A percentile compares a stretch with the other conserved stretches of the same genome.
These are phyloP conservation scores for Neonothopanus nambi DNA, from an alignment of 1,284 basidiomycete species.

Conservation along the genomic window DNA sequence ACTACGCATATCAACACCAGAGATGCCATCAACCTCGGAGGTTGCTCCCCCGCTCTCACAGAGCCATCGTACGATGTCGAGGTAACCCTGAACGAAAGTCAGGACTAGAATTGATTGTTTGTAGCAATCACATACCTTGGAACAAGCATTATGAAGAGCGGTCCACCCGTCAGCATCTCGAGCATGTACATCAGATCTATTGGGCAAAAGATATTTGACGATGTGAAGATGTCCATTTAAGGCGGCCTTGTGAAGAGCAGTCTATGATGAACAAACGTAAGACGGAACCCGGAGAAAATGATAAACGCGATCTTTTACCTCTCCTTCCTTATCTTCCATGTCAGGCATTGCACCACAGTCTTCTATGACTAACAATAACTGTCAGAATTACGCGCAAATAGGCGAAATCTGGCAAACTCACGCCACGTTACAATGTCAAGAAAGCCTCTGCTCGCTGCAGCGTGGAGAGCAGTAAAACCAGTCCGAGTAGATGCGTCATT, in stretches of 20 bases:
- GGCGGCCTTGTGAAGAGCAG: slow-evolving; percentile 85
- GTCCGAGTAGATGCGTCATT: slow-evolving; percentile 83
- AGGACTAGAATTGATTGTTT: slow-evolving; percentile 5
- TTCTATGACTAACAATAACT: slow-evolving; percentile 58
- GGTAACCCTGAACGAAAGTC: slow-evolving; percentile 61
- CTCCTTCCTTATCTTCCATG: slow-evolving; percentile 88
- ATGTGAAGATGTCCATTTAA: slow-evolving; percentile 75
- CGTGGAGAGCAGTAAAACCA: slow-evolving; percentile 81
- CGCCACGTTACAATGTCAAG: slow-evolving; percentile 78
- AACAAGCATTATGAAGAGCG: slow-evolving; percentile 83
- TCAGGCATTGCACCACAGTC: slow-evolving; percentile 88
- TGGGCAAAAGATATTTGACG: slow-evolving; percentile 67
- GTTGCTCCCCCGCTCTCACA: slow-evolving; percentile 72
- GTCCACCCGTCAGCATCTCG: slow-evolving; percentile 87
- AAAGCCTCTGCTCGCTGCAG: slow-evolving; percentile 80
- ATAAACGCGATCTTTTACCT: slow-evolving; percentile 47
- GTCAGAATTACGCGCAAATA: slow-evolving; percentile 11
- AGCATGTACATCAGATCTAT: slow-evolving; percentile 70
- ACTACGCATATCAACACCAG: slow-evolving; percentile 71
- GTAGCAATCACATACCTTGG: slow-evolving; percentile 57
- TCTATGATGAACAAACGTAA: slow-evolving; percentile 43
- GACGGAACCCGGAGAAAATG: slow-evolving; percentile 4
- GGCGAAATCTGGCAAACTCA: slow-evolving; percentile 40
- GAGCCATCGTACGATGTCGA: slow-evolving; percentile 83
- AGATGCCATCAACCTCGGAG: slow-evolving; percentile 46